Percentiles rank a stretch among this genome's conserved stretches.
These are phyloP conservation scores for Populus trichocarpa DNA, from an alignment of 441 rosid genomes.

Conservation along the genomic window DNA sequence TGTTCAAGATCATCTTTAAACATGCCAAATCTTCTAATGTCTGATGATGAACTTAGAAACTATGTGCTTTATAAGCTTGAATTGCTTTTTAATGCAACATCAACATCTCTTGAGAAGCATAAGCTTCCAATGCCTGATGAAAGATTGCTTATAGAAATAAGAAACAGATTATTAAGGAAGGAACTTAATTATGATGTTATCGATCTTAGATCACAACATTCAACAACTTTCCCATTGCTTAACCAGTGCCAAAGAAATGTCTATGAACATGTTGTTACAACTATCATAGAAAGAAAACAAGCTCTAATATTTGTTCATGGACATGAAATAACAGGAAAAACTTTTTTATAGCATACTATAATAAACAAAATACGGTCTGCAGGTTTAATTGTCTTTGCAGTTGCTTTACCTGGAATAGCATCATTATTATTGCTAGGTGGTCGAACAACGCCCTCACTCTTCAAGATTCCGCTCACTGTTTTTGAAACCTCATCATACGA, in stretches of 20 bases:
- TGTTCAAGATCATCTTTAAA: neutral
- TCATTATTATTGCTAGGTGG: neutral
- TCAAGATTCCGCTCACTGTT: neutral
- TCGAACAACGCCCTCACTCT: neutral
- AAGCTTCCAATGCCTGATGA: neutral
- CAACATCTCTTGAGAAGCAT: neutral
- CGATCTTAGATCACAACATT: neutral
- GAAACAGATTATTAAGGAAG: neutral
- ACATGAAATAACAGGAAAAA: neutral
- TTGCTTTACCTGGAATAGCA: neutral
- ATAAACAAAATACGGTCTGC: neutral
- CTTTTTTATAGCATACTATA: slow-evolving; percentile 5
- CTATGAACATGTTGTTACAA: neutral
- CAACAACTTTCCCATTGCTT: neutral
- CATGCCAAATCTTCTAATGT: neutral
- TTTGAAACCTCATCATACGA: neutral
- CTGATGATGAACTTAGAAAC: neutral
- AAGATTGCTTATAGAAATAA: no score
- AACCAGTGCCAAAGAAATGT: neutral
- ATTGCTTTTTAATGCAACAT: no score
- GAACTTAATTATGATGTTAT: neutral
- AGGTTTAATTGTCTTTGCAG: neutral
- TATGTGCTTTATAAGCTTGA: neutral
- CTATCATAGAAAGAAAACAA: neutral
- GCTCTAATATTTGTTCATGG: neutral